Conservation (phyloP, 78 protist species). For the Thecamonas trahens region DNA sequence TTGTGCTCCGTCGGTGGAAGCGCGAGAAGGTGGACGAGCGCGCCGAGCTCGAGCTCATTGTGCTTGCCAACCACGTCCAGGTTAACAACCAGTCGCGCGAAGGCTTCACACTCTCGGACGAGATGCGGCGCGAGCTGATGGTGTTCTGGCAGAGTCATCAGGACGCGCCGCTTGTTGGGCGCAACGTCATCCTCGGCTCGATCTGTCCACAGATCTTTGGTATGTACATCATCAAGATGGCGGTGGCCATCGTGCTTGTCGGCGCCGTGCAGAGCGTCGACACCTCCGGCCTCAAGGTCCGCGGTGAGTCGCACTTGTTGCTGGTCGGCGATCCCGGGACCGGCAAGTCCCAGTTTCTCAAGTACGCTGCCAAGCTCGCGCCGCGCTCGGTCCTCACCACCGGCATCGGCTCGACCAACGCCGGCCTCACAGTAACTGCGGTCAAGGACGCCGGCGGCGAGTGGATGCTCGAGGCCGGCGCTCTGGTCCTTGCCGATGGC, state of each 20-base stretch:
- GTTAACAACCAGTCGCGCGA: slow-evolving; percentile 51
- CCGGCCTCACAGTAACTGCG: slow-evolving; percentile 85
- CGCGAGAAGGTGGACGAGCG: slow-evolving; percentile 26
- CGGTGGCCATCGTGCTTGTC: slow-evolving; percentile 64
- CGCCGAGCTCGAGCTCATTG: slow-evolving; percentile 58
- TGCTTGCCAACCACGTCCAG: slow-evolving; percentile 46
- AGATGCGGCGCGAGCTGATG: slow-evolving; percentile 23
- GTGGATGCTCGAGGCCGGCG: slow-evolving; percentile 95
- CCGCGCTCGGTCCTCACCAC: slow-evolving; percentile 89
- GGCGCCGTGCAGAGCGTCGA: slow-evolving; percentile 75
- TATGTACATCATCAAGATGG: slow-evolving; percentile 73
- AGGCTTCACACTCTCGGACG: slow-evolving; percentile 34
- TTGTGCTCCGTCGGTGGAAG: slow-evolving; percentile 55
- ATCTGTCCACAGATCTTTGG: slow-evolving; percentile 74
- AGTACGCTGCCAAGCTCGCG: slow-evolving; percentile 74
- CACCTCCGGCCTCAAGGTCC: neutral
- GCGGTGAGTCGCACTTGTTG: slow-evolving; percentile 92
- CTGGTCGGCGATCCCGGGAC: slow-evolving; percentile 97
- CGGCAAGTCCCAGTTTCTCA: slow-evolving; percentile 76
- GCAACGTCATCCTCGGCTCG: slow-evolving; percentile 38
- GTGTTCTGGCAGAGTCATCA: slow-evolving; percentile 52
- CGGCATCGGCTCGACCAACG: slow-evolving; percentile 83
- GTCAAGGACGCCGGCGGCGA: slow-evolving; percentile 40
- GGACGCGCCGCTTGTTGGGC: slow-evolving; percentile 19
- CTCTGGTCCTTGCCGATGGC: slow-evolving; percentile 97